Base-by-base conservation (phyloP, 495 filamentous ascomycete species). In the Aspergillus sparsus region DNA sequence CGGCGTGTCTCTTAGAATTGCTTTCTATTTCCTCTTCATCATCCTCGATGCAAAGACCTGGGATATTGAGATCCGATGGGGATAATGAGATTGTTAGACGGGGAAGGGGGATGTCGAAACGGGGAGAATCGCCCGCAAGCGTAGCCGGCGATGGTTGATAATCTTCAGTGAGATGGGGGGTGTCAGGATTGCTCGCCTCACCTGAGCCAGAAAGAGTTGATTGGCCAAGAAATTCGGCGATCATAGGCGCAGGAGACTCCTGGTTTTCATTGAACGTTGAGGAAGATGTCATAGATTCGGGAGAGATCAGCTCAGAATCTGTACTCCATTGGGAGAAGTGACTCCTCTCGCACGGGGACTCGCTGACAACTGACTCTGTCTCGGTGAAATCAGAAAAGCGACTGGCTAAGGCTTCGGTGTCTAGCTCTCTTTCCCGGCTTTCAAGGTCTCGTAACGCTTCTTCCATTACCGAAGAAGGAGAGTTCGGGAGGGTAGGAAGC, bases 251-350 rank as follows among this genome's bases (percentile, higher is more conserved):
- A 7, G 68, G 59, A 18, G 58, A 36, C 4, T 69, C 65, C 7
- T 71, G 55, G 45, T 49, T 60, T 33, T 60, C 58, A 13, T 73
- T 65, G 56, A 75, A 71, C 0, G 71, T 71, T 2, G 68, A 71
- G 21, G 64, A 62, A n/a, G 75, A 76, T 21, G 64, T 64, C 66
- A 75, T 74, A 8, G 76, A 78, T 35, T 72, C 74, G n/a, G 71
- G 72, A 3, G 76, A 74, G 51, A 69, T 61, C 34, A 61, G 54
- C 7, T 77, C 76, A 7, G 68, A 77, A 45, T 78, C 74, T 5
- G 75, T 73, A 51, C 76, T 78, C 77, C 77, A 80, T 67, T 78
- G 73, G 0, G 77, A 80, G 54, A 80, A 80, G n/a, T 69, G 76
- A 54, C 76, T 80, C 57, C 55, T 62, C 47, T 80, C 75, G 11